A percentile compares a stretch with the other conserved stretches of the same genome.
These are phyloP conservation scores for Rauvolfia tetraphylla DNA, from an alignment of 257 asterid genomes.

Conservation along the genomic window DNA sequence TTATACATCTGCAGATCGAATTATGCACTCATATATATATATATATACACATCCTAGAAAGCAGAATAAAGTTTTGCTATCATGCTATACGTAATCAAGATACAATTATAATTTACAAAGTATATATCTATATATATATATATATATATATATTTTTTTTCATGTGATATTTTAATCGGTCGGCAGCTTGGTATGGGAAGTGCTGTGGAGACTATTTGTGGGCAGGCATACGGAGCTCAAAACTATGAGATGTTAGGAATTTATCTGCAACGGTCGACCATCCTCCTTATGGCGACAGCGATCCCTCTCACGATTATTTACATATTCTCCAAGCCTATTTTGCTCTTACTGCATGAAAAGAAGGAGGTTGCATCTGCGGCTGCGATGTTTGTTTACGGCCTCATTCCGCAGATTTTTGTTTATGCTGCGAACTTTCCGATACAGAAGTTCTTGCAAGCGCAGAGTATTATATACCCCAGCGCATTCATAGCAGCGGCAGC, in stretches of 20 bases:
- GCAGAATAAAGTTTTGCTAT: no score
- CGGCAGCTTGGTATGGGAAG: slow-evolving; percentile 42
- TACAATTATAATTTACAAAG: no score
- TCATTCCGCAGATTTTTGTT: slow-evolving; percentile 38
- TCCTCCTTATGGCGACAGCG: slow-evolving; percentile 29
- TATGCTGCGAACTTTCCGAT: slow-evolving; percentile 31
- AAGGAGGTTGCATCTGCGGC: slow-evolving; percentile 24
- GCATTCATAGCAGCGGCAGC: slow-evolving; percentile 19
- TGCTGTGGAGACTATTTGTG: slow-evolving; percentile 40
- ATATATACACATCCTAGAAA: no score
- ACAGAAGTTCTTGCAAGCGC: slow-evolving; percentile 39
- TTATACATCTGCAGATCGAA: no score
- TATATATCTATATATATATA: no score
- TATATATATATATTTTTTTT: no score
- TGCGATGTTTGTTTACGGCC: slow-evolving; percentile 23
- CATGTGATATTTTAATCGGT: neutral
- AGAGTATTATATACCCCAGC: slow-evolving; percentile 26
- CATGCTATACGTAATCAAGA: no score
- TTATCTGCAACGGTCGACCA: slow-evolving; percentile 31
- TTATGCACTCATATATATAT: no score
- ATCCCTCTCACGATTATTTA: slow-evolving; percentile 24
- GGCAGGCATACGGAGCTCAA: slow-evolving; percentile 40
- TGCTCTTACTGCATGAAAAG: slow-evolving; percentile 26
- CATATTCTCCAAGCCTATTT: slow-evolving; percentile 29
- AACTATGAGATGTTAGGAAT: slow-evolving; percentile 26